Evolutionary conservation across 176 grass and related monocot genomes (phyloP), one percentile per base, ranked within the genome.

Genomic region (Aegilops tauschii): DNA sequence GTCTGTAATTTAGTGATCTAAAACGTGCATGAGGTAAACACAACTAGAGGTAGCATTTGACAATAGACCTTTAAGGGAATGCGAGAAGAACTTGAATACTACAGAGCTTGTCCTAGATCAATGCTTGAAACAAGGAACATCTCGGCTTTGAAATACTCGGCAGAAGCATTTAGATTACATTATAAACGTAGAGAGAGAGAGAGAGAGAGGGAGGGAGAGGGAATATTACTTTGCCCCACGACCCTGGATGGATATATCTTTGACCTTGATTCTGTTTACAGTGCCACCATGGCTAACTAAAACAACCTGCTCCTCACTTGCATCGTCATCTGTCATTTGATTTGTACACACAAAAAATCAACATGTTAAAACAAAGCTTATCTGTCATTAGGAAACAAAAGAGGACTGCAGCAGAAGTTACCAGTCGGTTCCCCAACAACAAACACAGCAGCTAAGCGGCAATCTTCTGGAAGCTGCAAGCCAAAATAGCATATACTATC

Each of bases 281-380:
- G 87, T 96, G 12, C 92, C 94, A 65, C 97, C 94, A 34, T 99
- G 94, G 80, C 97, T 99, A 86, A 99, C 97, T 67, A 99, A 83
- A 93, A 94, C 94, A 47, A 99, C 83, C 73, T 99, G 94, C 73
- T 96, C 94, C 25, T 99, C 97, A 59, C 89, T 96, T 88, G 88
- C 88, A 61, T 90, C 88, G 5, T 90, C 94, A 77, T 98, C 97
- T 98, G 85, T 35, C 76, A 82, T 87, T 74, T 25, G 49, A 90
- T 54, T 70, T 21, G 23, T 34, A 79, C n/a, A 28, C 25, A 82
- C 20, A 17, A 65, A 13, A n/a, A 80, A 44, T n/a, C n/a, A 29
- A 50, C 21, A 49, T 12, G 14, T 21, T 29, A 28, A 27, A 61
- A 87, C 74, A 78, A 9, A 77, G 18, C 7, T 77, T 50, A 63